Base-by-base conservation (phyloP, 495 filamentous ascomycete genomes). In the Lasiosphaeria miniovina region DNA sequence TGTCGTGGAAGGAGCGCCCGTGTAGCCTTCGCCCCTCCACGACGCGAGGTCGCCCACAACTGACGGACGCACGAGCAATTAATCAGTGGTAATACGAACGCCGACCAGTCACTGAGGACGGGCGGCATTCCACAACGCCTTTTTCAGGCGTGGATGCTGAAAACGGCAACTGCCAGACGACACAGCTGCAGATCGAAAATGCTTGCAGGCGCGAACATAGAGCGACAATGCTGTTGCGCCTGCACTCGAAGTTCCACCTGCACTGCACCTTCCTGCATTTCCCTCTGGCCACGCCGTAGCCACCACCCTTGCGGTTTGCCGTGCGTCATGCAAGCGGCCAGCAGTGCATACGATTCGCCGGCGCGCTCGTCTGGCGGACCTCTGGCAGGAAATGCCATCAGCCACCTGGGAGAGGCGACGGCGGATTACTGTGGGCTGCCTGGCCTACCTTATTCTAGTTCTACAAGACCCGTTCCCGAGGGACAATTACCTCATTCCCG, bases 261-360 rank as follows among this genome's bases (percentile, higher is more conserved):
- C 5, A n/a, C 43, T 46, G 43, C 43, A 46, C 43, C 43, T 46
- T 46, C 43, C 43, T 46, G 43, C 38, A 41, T 7, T n/a, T 41
- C 8, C 38, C 7, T 41, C 38, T 41, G 12, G 7, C 38, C 38
- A 41, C 38, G 1, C 12, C 38, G 15, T 46, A 46, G 4, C 43
- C 43, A 46, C 43, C 43, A 8, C 43, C 43, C 15, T n/a, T 24
- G 24, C 24, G 24, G 43, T n/a, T 11, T 46, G 43, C 43, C 43
- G 43, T 14, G 6, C 15, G 43, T 46, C 43, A 46, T 46, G 43
- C 43, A 46, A 46, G 43, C 43, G 43, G 15, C 12, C 6, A 46
- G 6, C 43, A 46, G 43, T 4, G 12, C 12, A 14, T 46, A n/a
- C 11, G 12, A 46, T 46, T 46, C 43, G 43, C 43, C 43, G 12